Evolutionary conservation across 1,139 yeast species (phyloP).

Genomic region (Yamadazyma spencermartinsiae): DNA sequence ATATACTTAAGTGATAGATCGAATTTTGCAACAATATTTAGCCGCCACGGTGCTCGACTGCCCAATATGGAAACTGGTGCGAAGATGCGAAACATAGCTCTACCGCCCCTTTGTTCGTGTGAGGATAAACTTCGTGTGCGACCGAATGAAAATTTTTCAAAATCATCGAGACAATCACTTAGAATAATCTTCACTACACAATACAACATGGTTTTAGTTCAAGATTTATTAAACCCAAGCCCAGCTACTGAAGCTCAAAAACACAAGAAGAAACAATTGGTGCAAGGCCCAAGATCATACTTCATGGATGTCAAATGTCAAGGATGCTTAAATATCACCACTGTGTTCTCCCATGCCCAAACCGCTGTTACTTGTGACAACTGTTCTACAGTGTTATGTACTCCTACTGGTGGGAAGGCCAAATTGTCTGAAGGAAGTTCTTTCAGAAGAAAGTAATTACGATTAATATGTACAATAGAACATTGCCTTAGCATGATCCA

Average conservation of each 20-base stretch:
- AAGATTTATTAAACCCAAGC: constrained; percentile 96
- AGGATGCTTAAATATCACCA: constrained; percentile 98
- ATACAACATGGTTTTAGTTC: constrained; percentile 76
- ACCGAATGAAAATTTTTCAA: constrained; percentile 10
- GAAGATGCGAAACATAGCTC: constrained; percentile 3
- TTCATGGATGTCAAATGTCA: constrained; percentile 99
- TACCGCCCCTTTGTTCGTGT: constrained; percentile 4
- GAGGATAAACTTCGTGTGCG: constrained; percentile 9
- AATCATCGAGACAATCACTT: neutral
- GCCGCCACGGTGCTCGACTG: constrained; percentile 4
- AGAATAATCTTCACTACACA: neutral
- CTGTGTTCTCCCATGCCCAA: constrained; percentile 99
- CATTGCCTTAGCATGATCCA: neutral
- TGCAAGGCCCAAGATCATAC: constrained; percentile 96
- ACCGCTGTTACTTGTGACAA: constrained; percentile 99
- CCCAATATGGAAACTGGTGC: constrained; percentile 4
- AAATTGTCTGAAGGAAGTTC: constrained; percentile 99
- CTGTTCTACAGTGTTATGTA: constrained; percentile 96
- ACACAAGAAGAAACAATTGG: constrained; percentile 97
- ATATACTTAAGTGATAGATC: neutral
- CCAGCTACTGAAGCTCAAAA: constrained; percentile 94
- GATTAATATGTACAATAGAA: constrained; percentile 1
- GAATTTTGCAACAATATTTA: constrained; percentile 2
- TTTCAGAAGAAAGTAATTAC: constrained; percentile 92
- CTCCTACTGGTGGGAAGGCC: constrained; percentile 99